A percentile compares a stretch with the other conserved stretches of the same genome.
phyloP scores from a whole-genome alignment of 2,329 filamentous ascomycete species.

The Phyllosticta ampelicida region DNA sequence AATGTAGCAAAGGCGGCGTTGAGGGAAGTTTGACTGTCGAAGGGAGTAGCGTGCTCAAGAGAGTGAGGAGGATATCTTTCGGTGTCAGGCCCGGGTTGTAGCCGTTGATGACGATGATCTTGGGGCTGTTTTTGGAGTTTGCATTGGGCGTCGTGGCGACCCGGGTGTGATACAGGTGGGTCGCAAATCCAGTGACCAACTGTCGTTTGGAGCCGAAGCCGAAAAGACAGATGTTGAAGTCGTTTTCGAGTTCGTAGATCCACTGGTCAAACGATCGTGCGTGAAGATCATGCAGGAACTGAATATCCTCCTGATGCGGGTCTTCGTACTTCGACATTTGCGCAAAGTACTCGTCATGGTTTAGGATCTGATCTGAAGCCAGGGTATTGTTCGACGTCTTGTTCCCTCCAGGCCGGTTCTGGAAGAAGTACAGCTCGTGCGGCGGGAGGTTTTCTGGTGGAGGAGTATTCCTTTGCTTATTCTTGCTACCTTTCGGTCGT shows the following conservation, averaged over 20 bases:
- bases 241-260: conserved; percentile 77
- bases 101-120: conserved; percentile 78
- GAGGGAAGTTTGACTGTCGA: conserved; percentile 46
- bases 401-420: conserved; percentile 69
- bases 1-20: conserved; percentile 58
- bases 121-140: conserved; percentile 33
- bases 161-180: conserved; percentile 49
- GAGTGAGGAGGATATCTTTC: conserved; percentile 57
- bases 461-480: conserved; percentile 52
- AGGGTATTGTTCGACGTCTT: conserved; percentile 86
- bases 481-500: conserved; percentile 45
- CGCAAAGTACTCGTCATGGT: conserved; percentile 84
- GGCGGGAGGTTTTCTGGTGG: conserved; percentile 73
- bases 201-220: conserved; percentile 83
- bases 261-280: conserved; percentile 79
- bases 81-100: conserved; percentile 58
- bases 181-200: conserved; percentile 65
- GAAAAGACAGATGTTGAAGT: conserved; percentile 83
- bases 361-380: conserved; percentile 61
- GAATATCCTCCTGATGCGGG: conserved; percentile 57
- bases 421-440: conserved; percentile 87
- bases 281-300: conserved; percentile 65
- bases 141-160: conserved; percentile 18
- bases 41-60: conserved; percentile 52
- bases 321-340: conserved; percentile 54